A percentile compares a stretch with the other conserved stretches of the same genome.
These are phyloP conservation scores for Nemania sp. DNA, from an alignment of 2,329 filamentous ascomycete species.

Conservation along the genomic window DNA sequence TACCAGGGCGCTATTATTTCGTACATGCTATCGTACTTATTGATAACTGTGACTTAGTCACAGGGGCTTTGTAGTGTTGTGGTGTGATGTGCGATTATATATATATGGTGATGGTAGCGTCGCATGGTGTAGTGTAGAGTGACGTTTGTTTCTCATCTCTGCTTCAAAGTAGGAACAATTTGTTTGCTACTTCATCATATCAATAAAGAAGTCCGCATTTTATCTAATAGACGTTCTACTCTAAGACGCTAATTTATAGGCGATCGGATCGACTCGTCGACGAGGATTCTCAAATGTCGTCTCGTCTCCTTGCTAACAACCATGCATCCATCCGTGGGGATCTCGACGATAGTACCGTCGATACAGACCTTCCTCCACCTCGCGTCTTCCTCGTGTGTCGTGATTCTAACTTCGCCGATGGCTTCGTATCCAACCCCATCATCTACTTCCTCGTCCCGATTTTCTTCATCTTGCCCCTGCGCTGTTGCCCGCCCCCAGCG, in stretches of 20 bases:
- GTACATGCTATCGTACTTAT: too few species aligned
- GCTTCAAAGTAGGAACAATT: too few species aligned
- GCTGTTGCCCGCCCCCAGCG: conserved; percentile 44
- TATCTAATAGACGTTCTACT: too few species aligned
- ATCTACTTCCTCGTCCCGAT: not conserved
- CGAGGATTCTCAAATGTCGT: conserved; percentile 51
- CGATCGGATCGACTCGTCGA: conserved; percentile 35
- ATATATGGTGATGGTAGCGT: too few species aligned
- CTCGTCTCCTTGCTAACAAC: conserved; percentile 59
- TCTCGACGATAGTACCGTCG: conserved; percentile 83
- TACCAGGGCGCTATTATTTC: too few species aligned
- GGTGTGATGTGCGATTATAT: too few species aligned
- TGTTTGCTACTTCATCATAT: too few species aligned
- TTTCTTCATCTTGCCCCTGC: conserved; percentile 37
- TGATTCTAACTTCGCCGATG: conserved; percentile 69
- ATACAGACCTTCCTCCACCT: conserved; percentile 86
- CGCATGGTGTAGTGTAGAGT: too few species aligned
- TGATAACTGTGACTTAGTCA: too few species aligned
- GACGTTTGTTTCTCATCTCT: too few species aligned
- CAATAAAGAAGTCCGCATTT: too few species aligned
- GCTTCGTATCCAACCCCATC: conserved; percentile 70
- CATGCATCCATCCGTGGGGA: conserved; percentile 74
- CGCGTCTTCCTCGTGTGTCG: conserved; percentile 67
- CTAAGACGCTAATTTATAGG: not conserved
- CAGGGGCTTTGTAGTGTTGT: too few species aligned